Evolutionary conservation across 2,329 filamentous ascomycete species (phyloP), one percentile per base, ranked within the genome.

Genomic region (Helotiales sp.): DNA sequence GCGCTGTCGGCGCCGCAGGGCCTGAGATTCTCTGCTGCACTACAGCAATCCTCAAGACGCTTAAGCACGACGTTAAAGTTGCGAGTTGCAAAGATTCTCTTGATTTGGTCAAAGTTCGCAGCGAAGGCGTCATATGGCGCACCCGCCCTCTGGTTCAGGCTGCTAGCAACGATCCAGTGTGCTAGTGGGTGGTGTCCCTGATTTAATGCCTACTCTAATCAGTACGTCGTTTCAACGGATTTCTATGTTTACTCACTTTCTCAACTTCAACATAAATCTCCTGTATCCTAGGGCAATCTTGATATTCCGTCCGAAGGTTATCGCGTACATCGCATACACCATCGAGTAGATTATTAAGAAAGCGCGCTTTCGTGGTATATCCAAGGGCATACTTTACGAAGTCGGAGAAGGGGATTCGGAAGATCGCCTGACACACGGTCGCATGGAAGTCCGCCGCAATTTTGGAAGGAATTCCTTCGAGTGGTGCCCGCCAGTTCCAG

Each of bases 41-140:
- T n/a, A n/a, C n/a, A n/a, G n/a, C n/a, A n/a, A n/a, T 55, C 50
- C 50, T 55, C 28, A 55, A 57, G 30, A 26, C 40, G 59, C 40
- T 49, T 52, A 26, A 69, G 67, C 43, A 67, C 59, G 47, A 61
- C 22, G 74, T 82, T 82, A 22, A 92, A 61, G 49, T 64, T 50
- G n/a, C 61, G 66, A 28, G 58, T 62, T 45, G 59, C 45, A 28
- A 70, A 70, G 32, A 64, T 40, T 49, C 3, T 32, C 50, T 24
- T 24, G 60, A 67, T 61, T 65, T 11, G 52, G 47, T 65, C 58
- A 13, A 67, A 30, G 30, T 30, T 62, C 55, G 58, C 24, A 63
- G 66, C 64, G 26, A 70, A 52, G 22, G 66, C 32, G 34, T 64
- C 63, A 24, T 61, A 55, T 61, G 45, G 60, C 32, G 45, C 47